Percentiles rank a stretch among this genome's conserved stretches.
phyloP scores from a whole-genome alignment of 1,284 basidiomycete species.

The Marasmius oreades region DNA sequence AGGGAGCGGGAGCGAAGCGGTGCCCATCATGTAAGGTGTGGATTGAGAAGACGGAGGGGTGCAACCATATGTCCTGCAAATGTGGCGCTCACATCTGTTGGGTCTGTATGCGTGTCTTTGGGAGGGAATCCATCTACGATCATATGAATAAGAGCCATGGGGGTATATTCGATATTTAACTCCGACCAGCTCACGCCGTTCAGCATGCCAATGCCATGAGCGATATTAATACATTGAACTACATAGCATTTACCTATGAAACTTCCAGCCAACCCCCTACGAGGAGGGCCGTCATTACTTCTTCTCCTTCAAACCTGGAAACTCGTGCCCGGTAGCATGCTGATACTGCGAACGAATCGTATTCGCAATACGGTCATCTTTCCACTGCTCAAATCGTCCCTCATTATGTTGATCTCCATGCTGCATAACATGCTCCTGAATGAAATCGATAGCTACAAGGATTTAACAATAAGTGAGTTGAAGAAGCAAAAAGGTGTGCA shows the following conservation, averaged over 20 bases:
- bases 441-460: conserved; percentile 33
- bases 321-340: conserved; percentile 22
- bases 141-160: conserved; percentile 50
- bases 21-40: conserved; percentile 42
- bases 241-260: too few species aligned
- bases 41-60: conserved; percentile 51
- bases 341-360: conserved; percentile 28
- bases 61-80: conserved; percentile 53
- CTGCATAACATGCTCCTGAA: conserved; percentile 37
- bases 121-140: conserved; percentile 36
- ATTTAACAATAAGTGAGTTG: not conserved
- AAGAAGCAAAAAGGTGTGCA: not conserved
- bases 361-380: conserved; percentile 36
- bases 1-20: conserved; percentile 29
- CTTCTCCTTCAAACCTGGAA: conserved; percentile 23
- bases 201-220: too few species aligned
- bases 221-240: too few species aligned
- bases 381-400: conserved; percentile 35
- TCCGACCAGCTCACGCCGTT: too few species aligned
- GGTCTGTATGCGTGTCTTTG: conserved; percentile 40
- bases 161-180: too few species aligned
- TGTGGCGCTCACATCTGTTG: conserved; percentile 56
- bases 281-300: not conserved
- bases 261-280: too few species aligned
- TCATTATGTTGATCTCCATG: conserved; percentile 37